Evolutionary conservation across 2,329 filamentous ascomycete species (phyloP), one percentile per base, ranked within the genome.

Genomic region (Phaeophleospora eucalypticola): DNA sequence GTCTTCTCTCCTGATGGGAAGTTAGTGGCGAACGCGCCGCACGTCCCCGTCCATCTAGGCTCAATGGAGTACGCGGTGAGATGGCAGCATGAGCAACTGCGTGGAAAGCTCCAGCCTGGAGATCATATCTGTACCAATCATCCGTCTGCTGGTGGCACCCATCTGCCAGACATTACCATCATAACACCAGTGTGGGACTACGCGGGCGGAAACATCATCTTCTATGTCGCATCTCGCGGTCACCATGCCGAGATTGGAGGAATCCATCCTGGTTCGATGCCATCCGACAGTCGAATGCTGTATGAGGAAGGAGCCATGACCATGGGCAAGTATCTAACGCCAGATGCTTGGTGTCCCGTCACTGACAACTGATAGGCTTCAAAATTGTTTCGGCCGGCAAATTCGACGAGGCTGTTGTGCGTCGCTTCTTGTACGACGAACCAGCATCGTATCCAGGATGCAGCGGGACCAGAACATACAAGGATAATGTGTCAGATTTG

Each of bases 381-480:
- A 54, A 54, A 41, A 49, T 54, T 38, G 49, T 54, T 8, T 47
- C 54, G 2, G 51, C 62, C 7, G 68, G 65, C 0, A 20, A 54
- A 0, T 71, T 72, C 41, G 58, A 68, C 36, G 68, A 71, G 45
- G 55, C 49, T 0, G 48, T 53, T 0, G 56, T 69, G 2, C 58
- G 53, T 12, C 56, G 59, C 36, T 51, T 64, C n/a, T 72, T 91
- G 4, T 79, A 86, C 43, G 74, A 80, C 9, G 83, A 88, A 49
- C 87, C 87, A 0, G 84, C 84, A 0, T 74, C 82, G 17, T 62
- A 61, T 32, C 62, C 59, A 4, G 62, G 59, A 12, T 67, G 64
- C 44, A 58, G 51, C 16, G 64, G 62, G 4, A 64, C 63, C 3
- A 49, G 65, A 20, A 61, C 56, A 19, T 54, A 66, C n/a, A 50